Evolutionary conservation across 345 rosid species (phyloP).

Genomic region (Linum lewisii): DNA sequence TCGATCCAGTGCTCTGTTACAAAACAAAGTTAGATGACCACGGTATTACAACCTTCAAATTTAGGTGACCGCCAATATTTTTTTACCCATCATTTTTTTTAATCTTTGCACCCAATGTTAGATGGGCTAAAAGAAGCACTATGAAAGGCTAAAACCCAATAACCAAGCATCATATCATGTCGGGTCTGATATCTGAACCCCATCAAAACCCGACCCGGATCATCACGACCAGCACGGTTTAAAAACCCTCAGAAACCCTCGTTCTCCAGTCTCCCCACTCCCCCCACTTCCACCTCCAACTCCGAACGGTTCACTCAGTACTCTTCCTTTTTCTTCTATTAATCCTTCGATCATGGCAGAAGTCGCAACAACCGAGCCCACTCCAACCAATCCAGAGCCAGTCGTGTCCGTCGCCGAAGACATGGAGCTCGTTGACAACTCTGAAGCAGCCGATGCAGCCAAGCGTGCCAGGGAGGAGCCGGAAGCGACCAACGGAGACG

Average conservation of each 20-base stretch:
- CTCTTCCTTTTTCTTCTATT: background rate
- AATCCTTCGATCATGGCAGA: conserved; percentile 9
- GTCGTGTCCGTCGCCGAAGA: conserved; percentile 11
- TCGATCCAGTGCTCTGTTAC: too few relatives aligned
- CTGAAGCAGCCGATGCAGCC: background rate
- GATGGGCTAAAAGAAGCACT: too few relatives aligned
- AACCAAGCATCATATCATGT: background rate
- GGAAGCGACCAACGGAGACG: conserved; percentile 20
- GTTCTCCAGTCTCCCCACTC: background rate
- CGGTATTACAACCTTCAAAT: too few relatives aligned
- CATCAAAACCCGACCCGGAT: background rate
- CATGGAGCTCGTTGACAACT: conserved; percentile 15
- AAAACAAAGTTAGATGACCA: too few relatives aligned
- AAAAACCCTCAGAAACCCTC: background rate
- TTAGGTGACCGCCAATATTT: too few relatives aligned
- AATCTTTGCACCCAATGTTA: too few relatives aligned
- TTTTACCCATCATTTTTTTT: too few relatives aligned
- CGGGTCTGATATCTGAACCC: background rate
- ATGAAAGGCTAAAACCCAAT: too few relatives aligned
- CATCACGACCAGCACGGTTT: background rate
- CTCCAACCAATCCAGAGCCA: conserved; percentile 8
- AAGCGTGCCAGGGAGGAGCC: conserved; percentile 8
- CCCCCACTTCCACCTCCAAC: background rate
- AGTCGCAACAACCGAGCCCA: conserved; percentile 10
- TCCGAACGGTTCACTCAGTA: background rate